These are phyloP conservation scores for Stachybotrys chlorohalonatus DNA, from an alignment of 2,329 filamentous ascomycete species.

Conservation along the genomic window DNA sequence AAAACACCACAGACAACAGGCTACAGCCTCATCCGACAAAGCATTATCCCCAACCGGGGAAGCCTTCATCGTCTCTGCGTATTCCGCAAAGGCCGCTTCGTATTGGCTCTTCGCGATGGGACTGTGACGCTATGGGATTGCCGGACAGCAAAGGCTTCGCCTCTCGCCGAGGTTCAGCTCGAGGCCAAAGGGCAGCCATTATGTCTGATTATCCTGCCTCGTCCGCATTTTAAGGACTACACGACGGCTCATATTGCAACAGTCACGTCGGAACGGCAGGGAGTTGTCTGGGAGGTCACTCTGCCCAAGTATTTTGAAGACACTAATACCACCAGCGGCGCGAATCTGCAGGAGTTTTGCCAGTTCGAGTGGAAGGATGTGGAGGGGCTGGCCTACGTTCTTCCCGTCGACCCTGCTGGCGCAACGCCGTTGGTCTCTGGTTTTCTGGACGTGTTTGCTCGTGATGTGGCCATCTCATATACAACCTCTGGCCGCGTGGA, in stretches of 20 bases:
- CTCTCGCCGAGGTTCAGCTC: constrained; percentile 45
- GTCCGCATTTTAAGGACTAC: constrained; percentile 45
- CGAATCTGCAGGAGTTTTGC: constrained; percentile 54
- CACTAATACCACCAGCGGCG: constrained; percentile 11
- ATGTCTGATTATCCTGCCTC: constrained; percentile 68
- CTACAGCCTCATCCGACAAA: constrained; percentile 51
- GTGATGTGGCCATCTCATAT: constrained; percentile 80
- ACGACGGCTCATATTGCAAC: constrained; percentile 67
- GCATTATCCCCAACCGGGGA: constrained; percentile 55
- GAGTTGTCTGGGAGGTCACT: constrained; percentile 71
- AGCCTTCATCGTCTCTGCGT: constrained; percentile 76
- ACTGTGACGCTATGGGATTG: constrained; percentile 75
- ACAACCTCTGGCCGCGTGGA: constrained; percentile 64
- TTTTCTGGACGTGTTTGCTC: constrained; percentile 77
- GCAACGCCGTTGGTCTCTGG: constrained; percentile 61
- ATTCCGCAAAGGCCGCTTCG: constrained; percentile 65
- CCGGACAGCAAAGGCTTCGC: constrained; percentile 44
- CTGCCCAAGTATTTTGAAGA: constrained; percentile 41
- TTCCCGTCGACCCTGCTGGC: constrained; percentile 82
- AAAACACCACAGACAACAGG: constrained; percentile 32
- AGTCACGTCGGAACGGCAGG: constrained; percentile 67
- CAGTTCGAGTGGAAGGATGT: constrained; percentile 56
- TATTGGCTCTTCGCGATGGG: constrained; percentile 69
- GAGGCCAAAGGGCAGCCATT: constrained; percentile 60
- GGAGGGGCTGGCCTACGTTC: constrained; percentile 54